These are phyloP conservation scores for Geranium rotundifolium DNA, from an alignment of 345 rosid species.

Conservation along the genomic window DNA sequence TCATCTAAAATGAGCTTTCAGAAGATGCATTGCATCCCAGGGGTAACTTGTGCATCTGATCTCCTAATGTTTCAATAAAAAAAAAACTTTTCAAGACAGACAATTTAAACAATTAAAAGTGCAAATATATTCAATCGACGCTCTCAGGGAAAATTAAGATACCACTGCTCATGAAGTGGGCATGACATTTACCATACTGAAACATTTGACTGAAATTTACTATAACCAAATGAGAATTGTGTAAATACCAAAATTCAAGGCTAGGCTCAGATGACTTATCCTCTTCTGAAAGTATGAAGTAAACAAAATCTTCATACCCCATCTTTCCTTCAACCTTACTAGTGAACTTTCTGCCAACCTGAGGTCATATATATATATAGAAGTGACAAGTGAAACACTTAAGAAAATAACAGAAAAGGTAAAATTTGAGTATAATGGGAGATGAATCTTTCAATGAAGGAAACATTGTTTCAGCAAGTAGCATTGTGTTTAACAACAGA, in stretches of 20 bases:
- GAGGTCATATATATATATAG: conserved; percentile 12
- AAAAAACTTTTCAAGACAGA: too few species aligned
- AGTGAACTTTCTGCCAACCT: conserved; percentile 65
- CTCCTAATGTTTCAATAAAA: too few species aligned
- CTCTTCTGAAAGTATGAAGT: conserved; percentile 85
- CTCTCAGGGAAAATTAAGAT: neutral
- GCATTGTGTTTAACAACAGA: too few species aligned
- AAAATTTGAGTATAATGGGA: too few species aligned
- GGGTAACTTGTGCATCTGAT: too few species aligned
- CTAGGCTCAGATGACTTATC: conserved; percentile 84
- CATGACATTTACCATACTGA: neutral
- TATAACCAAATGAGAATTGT: neutral
- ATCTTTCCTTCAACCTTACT: conserved; percentile 67
- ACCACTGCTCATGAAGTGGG: neutral
- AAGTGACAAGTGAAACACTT: too few species aligned
- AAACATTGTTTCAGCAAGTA: neutral
- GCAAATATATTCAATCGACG: too few species aligned
- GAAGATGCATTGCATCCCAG: too few species aligned
- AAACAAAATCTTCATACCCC: conserved; percentile 93
- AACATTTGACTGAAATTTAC: neutral
- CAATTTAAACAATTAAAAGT: too few species aligned
- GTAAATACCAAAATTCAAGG: conserved; percentile 69
- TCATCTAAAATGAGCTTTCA: too few species aligned
- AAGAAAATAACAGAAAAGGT: neutral
- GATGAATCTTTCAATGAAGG: neutral